Evolutionary conservation across 1,284 basidiomycete genomes (phyloP), one percentile per base, ranked within the genome.

Genomic region (Tilletiopsis washingtonensis): DNA sequence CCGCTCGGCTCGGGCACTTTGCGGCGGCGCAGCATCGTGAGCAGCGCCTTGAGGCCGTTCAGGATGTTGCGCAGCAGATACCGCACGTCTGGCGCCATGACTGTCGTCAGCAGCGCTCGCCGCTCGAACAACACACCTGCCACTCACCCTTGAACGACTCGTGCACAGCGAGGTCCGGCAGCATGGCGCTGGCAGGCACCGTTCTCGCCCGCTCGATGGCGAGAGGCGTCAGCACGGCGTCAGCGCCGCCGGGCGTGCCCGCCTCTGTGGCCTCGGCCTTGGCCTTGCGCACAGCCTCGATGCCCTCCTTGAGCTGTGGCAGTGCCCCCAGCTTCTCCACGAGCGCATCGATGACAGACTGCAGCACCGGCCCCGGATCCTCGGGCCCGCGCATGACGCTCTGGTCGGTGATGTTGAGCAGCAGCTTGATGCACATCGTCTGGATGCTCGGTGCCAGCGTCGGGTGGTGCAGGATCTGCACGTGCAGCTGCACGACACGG

Each of bases 341-440:
- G 57, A 85, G 87, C 9, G 85, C 85, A 65, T 91, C 84, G 55
- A 97, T 80, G 74, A 97, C 84, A 43, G 81, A 79, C 41, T 77
- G 78, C 29, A 96, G 76, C 27, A 91, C 77, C 51, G 80, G 78
- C 4, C 81, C 80, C 4, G 87, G 83, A 51, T 78, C 83, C 51
- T 67, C 68, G 7, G 61, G 53, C 36, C 65, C 59, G 40, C 63
- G 66, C 26, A 57, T 58, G 36, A 85, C 76, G 47, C 94, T 85
- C 40, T 84, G 82, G 58, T 98, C 94, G 46, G 89, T 81, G 29
- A 96, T 79, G 57, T 86, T 89, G 68, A 90, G 86, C 64, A 97
- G 83, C 74, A 96, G 84, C 76, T 97, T 98, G 54, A 86, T 86
- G 59, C 88, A 91, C 75, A 97, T 81, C 14, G 88, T 88, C 71